Base-by-base conservation (phyloP, 73 alveolate species). In the Tetrahymena borealis region DNA sequence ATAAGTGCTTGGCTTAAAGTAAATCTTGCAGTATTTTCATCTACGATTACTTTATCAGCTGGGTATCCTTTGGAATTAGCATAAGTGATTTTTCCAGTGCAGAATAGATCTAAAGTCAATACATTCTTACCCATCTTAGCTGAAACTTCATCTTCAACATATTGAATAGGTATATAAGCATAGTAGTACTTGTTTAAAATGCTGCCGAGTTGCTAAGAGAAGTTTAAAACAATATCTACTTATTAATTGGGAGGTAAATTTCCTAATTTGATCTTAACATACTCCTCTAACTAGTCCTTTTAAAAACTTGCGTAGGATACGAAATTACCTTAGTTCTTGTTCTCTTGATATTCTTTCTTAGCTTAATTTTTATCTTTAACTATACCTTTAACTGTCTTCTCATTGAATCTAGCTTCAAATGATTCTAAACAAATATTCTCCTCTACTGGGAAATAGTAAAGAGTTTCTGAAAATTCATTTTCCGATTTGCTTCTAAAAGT, bases 361-460 rank as follows among this genome's bases (percentile, higher is more conserved):
- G 95, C 95, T 92, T 18, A 28, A 36, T 92, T 33, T 79, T 92
- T 92, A 24, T 92, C 95, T 36, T 38, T 78, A 1, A 92, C 43
- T 16, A 78, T 9, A n/a, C 93, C 95, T 38, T 38, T 38, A 20
- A 92, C 18, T 24, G 40, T 92, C 11, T 36, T 92, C 13, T 79
- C 41, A 24, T 91, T 91, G 13, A 36, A 32, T 78, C 78, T 12
- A 10, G 90, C 91, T 91, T 37, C 77, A 90, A 36, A 40, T 36
- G 77, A 90, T 31, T 90, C 78, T 20, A 32, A 90, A 28, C 85
- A 60, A 60, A 60, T n/a, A 2, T 16, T 3, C 2, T 60, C 85
- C 1, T 60, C 85, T 18, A 60, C 15, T 4, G 85, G 85, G 31
- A 60, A 1, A 28, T 24, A 60, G 13, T 60, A 60, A 10, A 24